Percentiles rank a stretch among this genome's conserved stretches.
phyloP scores from a whole-genome alignment of 129 eudicot genomes.

The Centaurea solstitialis region DNA sequence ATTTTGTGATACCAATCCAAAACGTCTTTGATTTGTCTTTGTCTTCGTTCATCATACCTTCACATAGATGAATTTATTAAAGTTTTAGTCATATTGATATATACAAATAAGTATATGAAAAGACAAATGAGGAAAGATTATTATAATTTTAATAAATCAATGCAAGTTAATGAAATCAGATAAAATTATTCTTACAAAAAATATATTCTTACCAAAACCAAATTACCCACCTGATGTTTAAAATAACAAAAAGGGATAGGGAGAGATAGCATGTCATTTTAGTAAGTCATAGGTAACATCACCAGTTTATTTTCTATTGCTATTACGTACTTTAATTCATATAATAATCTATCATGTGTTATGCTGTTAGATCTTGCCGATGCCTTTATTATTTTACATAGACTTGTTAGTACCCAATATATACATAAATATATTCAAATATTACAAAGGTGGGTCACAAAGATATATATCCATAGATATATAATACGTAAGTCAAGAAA shows the following conservation, averaged over 20 bases:
- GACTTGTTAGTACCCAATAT: neutral
- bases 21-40: neutral
- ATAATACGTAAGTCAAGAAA: neutral
- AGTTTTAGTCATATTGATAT: neutral
- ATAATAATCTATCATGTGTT: constrained; percentile 12
- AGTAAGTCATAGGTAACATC: constrained; percentile 26
- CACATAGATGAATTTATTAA: neutral
- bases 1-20: neutral
- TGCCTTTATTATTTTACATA: constrained; percentile 6
- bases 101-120: neutral
- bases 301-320: constrained; percentile 1
- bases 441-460: neutral
- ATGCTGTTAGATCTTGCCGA: constrained; percentile 41
- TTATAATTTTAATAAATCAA: neutral
- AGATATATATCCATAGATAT: neutral
- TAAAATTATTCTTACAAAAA: neutral
- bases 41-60: neutral
- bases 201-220: neutral
- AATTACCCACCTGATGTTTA: neutral
- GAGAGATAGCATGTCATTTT: neutral
- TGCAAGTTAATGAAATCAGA: neutral
- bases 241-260: neutral
- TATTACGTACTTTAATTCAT: constrained; percentile 2
- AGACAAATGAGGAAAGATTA: neutral
- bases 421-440: neutral